A percentile compares a stretch with the other conserved stretches of the same genome.
phyloP scores from a whole-genome alignment of 2,329 filamentous ascomycete genomes.

The Sclerotinia spermophila region DNA sequence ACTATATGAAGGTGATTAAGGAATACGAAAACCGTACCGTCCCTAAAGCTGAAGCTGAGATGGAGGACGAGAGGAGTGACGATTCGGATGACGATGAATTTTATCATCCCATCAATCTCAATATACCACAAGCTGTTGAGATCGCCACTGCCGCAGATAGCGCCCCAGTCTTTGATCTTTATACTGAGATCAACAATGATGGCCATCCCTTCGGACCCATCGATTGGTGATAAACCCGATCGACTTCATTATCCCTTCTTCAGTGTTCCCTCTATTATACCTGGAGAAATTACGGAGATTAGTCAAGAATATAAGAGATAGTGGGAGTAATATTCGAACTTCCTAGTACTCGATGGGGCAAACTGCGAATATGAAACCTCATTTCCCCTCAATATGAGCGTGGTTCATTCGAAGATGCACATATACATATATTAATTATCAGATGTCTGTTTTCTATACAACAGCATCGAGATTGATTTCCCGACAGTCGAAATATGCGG shows the following conservation, averaged over 20 bases:
- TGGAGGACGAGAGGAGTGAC: neutral
- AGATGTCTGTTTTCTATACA: neutral
- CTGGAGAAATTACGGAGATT: too few relatives aligned
- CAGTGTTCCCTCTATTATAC: too few relatives aligned
- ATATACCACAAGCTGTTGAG: neutral
- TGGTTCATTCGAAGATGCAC: too few relatives aligned
- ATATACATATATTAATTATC: accelerated
- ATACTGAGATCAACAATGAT: neutral
- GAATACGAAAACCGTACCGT: neutral
- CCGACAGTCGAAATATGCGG: accelerated
- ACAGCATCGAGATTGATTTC: accelerated
- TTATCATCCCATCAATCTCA: neutral
- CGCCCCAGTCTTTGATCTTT: neutral
- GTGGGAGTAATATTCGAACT: too few relatives aligned
- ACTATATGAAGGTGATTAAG: neutral
- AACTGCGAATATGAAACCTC: too few relatives aligned
- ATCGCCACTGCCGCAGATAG: neutral
- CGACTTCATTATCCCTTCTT: neutral
- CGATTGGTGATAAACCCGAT: neutral
- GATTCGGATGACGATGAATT: neutral
- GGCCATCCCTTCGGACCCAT: neutral
- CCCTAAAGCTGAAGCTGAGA: neutral
- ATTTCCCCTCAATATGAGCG: too few relatives aligned
- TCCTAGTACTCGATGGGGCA: too few relatives aligned
- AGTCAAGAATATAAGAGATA: too few relatives aligned